These are phyloP conservation scores for Rhizopogon salebrosus DNA, from an alignment of 768 basidiomycete genomes.

Conservation along the genomic window DNA sequence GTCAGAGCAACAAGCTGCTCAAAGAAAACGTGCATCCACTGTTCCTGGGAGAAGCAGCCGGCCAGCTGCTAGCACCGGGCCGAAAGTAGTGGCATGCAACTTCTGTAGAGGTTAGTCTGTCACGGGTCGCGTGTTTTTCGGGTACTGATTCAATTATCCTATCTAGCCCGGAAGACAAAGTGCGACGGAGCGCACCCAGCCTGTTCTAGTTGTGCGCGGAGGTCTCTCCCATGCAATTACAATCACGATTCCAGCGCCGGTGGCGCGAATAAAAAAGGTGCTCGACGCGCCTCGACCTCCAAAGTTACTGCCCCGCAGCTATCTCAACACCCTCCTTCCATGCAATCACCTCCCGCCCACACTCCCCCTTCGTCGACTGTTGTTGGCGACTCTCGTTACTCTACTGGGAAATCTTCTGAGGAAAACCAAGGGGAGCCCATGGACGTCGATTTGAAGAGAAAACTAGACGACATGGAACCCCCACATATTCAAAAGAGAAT, in stretches of 20 bases:
- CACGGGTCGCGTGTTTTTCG: background rate
- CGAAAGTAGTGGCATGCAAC: conserved; percentile 85
- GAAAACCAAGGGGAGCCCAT: conserved; percentile 37
- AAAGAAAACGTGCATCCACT: conserved; percentile 66
- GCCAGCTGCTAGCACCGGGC: conserved; percentile 62
- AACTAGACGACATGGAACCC: conserved; percentile 48
- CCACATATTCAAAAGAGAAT: conserved; percentile 64
- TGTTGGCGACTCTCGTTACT: conserved; percentile 29
- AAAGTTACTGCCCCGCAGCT: conserved; percentile 29
- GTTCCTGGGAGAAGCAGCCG: conserved; percentile 59
- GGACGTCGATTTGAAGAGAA: conserved; percentile 57
- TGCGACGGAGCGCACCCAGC: conserved; percentile 85
- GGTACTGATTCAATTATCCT: background rate
- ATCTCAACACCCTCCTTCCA: conserved; percentile 29
- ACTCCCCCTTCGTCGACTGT: conserved; percentile 42
- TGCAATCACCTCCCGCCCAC: conserved; percentile 48
- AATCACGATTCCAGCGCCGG: conserved; percentile 51
- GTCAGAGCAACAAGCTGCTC: conserved; percentile 61
- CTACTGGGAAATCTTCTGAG: conserved; percentile 33
- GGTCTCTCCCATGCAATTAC: conserved; percentile 75
- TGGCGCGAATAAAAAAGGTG: conserved; percentile 31
- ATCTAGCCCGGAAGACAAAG: conserved; percentile 78
- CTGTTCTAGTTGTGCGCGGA: conserved; percentile 77
- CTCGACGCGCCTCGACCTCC: conserved; percentile 50
- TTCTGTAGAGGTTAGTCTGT: conserved; percentile 71